These are phyloP conservation scores for Pseudevernia furfuracea DNA, from an alignment of 495 filamentous ascomycete species.

Conservation along the genomic window DNA sequence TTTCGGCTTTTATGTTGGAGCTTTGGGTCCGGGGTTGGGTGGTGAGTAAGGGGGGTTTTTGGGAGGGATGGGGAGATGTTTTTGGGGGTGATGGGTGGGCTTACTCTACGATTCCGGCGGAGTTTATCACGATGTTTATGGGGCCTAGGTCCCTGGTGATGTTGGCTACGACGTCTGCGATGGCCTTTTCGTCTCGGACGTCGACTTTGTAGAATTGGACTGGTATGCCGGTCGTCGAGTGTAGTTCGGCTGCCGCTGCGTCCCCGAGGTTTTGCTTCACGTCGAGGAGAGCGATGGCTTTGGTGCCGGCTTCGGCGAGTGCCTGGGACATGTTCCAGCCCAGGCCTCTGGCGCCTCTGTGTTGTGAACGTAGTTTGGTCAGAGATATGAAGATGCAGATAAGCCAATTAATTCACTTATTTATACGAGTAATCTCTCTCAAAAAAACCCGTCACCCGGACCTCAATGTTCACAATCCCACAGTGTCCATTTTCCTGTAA, in stretches of 20 bases:
- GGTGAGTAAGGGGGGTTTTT: neutral
- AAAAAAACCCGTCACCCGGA: no score
- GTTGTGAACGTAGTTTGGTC: neutral
- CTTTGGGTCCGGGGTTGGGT: slow-evolving; percentile 25
- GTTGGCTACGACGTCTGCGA: slow-evolving; percentile 40
- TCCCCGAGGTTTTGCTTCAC: slow-evolving; percentile 66
- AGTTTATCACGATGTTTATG: slow-evolving; percentile 70
- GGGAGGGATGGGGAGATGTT: slow-evolving; percentile 24
- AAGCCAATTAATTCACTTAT: no score
- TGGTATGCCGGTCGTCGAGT: slow-evolving; percentile 58
- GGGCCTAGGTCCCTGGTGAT: slow-evolving; percentile 51
- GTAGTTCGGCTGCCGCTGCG: slow-evolving; percentile 55
- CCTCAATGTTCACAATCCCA: no score
- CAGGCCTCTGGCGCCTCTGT: slow-evolving; percentile 65
- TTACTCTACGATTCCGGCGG: slow-evolving; percentile 76
- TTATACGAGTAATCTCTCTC: no score
- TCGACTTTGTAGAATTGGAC: slow-evolving; percentile 72
- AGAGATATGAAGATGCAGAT: neutral
- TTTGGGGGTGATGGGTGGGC: slow-evolving; percentile 14
- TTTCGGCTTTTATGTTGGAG: slow-evolving; percentile 59
- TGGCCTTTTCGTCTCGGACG: slow-evolving; percentile 57
- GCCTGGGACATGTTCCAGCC: slow-evolving; percentile 72
- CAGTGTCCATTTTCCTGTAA: no score
- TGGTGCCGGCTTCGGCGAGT: slow-evolving; percentile 62
- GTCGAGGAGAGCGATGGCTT: slow-evolving; percentile 67